These are phyloP conservation scores for Ceratocystis cacaofunesta DNA, from an alignment of 2,329 filamentous ascomycete species.

Conservation along the genomic window DNA sequence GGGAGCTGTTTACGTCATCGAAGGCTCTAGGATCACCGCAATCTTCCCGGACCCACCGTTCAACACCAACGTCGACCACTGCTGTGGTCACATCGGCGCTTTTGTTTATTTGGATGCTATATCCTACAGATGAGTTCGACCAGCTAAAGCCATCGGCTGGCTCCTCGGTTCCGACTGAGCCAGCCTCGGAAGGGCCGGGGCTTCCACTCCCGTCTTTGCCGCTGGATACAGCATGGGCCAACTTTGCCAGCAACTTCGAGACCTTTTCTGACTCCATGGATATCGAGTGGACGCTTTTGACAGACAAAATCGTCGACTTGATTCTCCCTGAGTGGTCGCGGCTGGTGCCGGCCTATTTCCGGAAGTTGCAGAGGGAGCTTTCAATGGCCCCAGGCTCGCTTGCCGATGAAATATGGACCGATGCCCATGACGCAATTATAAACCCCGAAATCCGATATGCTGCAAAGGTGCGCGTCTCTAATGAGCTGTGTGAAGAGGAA, in stretches of 20 bases:
- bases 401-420: slow-evolving; percentile 83
- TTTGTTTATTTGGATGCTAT: slow-evolving; percentile 31
- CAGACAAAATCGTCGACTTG: slow-evolving; percentile 49
- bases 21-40: not conserved
- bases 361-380: slow-evolving; percentile 74
- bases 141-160: slow-evolving; percentile 7
- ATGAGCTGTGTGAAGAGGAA: slow-evolving; percentile 71
- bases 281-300: slow-evolving; percentile 38
- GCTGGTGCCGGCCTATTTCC: slow-evolving; percentile 56
- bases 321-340: slow-evolving; percentile 76
- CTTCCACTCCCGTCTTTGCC: slow-evolving; percentile 12
- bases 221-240: slow-evolving; percentile 30
- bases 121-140: slow-evolving; percentile 30
- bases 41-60: not conserved
- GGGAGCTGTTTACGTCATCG: slow-evolving; percentile 13
- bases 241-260: slow-evolving; percentile 34
- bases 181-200: slow-evolving; percentile 2
- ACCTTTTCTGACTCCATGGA: slow-evolving; percentile 40
- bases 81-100: slow-evolving; percentile 17
- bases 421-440: slow-evolving; percentile 67
- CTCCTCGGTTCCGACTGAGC: not conserved
- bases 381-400: slow-evolving; percentile 78
- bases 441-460: slow-evolving; percentile 80
- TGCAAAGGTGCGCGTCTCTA: slow-evolving; percentile 67
- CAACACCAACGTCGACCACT: slow-evolving; percentile 5